Percentiles rank a stretch among this genome's conserved stretches.
phyloP scores from a whole-genome alignment of 2,329 filamentous ascomycete genomes.

The Cadophora luteo-olivacea region DNA sequence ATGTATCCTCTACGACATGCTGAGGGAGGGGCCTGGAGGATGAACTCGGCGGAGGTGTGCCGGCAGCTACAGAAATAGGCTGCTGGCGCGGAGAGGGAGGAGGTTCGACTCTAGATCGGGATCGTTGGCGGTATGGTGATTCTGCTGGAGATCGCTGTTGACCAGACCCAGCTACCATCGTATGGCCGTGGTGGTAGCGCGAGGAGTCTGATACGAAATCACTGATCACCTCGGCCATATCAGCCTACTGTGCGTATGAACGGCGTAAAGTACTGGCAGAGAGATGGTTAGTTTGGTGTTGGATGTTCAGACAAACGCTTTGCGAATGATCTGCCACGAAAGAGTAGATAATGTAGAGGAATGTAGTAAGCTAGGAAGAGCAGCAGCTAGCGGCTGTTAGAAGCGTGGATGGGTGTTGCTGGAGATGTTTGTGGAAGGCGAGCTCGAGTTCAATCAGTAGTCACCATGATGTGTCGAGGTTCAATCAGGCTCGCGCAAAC shows the following conservation, averaged over 20 bases:
- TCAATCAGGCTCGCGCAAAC: slow-evolving; percentile 21
- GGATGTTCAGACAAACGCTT: not conserved
- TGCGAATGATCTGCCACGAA: slow-evolving; percentile 3
- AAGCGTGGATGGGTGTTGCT: not conserved
- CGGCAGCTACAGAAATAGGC: slow-evolving; percentile 30
- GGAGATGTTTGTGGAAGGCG: slow-evolving; percentile 13
- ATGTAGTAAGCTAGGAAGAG: not conserved
- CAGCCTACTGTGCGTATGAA: slow-evolving; percentile 38
- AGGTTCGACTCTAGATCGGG: slow-evolving; percentile 38
- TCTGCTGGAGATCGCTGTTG: slow-evolving; percentile 55
- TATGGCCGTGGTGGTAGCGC: slow-evolving; percentile 62
- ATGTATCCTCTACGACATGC: slow-evolving; percentile 24
- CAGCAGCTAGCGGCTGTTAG: not conserved
- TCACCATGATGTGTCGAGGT: slow-evolving; percentile 22
- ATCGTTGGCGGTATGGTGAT: slow-evolving; percentile 42
- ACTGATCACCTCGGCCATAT: slow-evolving; percentile 69
- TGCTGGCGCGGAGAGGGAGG: slow-evolving; percentile 41
- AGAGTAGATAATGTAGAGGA: slow-evolving; percentile 2
- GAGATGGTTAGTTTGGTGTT: slow-evolving; percentile 34
- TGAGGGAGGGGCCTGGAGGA: slow-evolving; percentile 28
- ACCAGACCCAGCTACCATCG: slow-evolving; percentile 65
- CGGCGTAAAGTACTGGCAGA: slow-evolving; percentile 34
- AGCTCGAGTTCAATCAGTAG: slow-evolving; percentile 24
- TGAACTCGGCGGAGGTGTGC: slow-evolving; percentile 38
- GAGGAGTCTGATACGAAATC: slow-evolving; percentile 78